Conservation (phyloP, 108 stramenopile species). For the Licmophora abbreviata region DNA sequence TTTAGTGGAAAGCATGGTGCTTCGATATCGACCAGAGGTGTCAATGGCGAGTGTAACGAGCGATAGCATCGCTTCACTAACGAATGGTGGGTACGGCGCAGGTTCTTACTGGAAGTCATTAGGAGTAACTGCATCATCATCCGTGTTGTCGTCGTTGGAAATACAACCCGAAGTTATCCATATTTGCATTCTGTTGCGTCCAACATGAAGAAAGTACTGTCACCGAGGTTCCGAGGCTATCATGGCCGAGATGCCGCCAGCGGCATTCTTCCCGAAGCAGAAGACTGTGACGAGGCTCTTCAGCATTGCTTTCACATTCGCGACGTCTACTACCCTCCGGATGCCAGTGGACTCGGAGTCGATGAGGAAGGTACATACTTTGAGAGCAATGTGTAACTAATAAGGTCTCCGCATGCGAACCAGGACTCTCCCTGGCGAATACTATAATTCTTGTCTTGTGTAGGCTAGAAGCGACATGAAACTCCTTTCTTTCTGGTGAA, state of each 20-base stretch:
- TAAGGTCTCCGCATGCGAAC: too few relatives aligned
- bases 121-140: slow-evolving; percentile 1
- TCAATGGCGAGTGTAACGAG: slow-evolving; percentile 40
- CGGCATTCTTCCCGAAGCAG: slow-evolving; percentile 59
- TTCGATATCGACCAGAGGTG: slow-evolving; percentile 59
- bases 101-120: slow-evolving; percentile 58
- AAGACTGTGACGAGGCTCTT: slow-evolving; percentile 69
- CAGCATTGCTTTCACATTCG: slow-evolving; percentile 48
- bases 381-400: not conserved
- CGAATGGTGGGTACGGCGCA: slow-evolving; percentile 24
- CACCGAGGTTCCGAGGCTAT: slow-evolving; percentile 37
- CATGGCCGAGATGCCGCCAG: slow-evolving; percentile 52
- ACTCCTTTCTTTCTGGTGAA: too few relatives aligned
- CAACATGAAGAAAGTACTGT: slow-evolving; percentile 41
- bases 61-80: slow-evolving; percentile 44
- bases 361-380: slow-evolving; percentile 18
- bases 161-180: slow-evolving; percentile 47
- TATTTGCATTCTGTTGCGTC: slow-evolving; percentile 30
- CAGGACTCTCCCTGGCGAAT: too few relatives aligned
- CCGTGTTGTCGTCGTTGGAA: slow-evolving; percentile 57
- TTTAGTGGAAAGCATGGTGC: slow-evolving; percentile 64
- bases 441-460: too few relatives aligned
- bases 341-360: slow-evolving; percentile 39
- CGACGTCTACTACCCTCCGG: slow-evolving; percentile 63
- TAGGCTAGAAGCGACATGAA: too few relatives aligned